phyloP scores from a whole-genome alignment of 306 rosid species.

The Citrullus amarus region DNA sequence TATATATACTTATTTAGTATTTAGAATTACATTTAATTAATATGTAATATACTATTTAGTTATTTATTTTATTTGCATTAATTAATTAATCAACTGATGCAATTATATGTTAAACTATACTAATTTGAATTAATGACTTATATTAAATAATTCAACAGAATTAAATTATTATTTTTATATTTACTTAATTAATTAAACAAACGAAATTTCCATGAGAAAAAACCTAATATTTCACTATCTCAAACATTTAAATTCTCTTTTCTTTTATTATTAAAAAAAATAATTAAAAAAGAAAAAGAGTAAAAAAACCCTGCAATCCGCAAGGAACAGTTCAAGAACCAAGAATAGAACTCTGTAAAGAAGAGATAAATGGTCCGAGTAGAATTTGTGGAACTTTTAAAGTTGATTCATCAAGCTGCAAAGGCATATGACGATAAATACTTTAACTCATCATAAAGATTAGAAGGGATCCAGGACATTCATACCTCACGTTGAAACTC shows the following conservation, averaged over 20 bases:
- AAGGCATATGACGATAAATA: neutral
- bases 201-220: neutral
- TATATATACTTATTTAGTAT: too few species aligned
- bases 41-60: too few species aligned
- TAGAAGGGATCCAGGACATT: neutral
- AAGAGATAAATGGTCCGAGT: neutral
- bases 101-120: neutral
- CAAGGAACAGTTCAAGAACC: too few species aligned
- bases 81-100: neutral
- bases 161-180: neutral
- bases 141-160: neutral
- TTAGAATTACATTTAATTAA: too few species aligned
- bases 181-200: neutral
- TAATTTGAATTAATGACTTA: neutral
- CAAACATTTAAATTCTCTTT: neutral
- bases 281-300: too few species aligned
- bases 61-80: too few species aligned
- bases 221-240: neutral
- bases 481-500: constrained; percentile 80
- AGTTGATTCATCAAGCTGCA: neutral
- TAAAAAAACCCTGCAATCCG: too few species aligned
- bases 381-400: neutral
- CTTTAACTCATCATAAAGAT: neutral
- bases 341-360: neutral
- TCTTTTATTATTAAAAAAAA: too few species aligned